Percentiles rank a stretch among this genome's conserved stretches.
phyloP scores from a whole-genome alignment of 306 rosid species.

The Cucurbita ficifolia region DNA sequence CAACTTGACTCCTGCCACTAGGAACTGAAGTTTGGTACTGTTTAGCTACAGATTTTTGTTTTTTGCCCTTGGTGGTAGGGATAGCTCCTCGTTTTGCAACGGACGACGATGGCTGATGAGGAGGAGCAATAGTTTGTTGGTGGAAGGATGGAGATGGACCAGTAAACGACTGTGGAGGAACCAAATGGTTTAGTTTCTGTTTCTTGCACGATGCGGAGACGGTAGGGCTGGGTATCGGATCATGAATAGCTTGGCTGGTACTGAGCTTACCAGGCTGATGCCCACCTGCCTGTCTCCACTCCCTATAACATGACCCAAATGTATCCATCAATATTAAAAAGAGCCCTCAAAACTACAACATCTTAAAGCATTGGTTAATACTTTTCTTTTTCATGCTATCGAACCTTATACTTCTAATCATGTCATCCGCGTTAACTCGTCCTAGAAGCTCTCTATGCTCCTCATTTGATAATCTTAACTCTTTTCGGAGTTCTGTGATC shows the following conservation, averaged over 20 bases:
- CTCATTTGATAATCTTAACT: conserved; percentile 81
- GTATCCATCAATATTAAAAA: conserved; percentile 10
- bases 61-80: conserved; percentile 69
- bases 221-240: conserved; percentile 71
- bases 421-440: conserved; percentile 83
- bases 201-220: conserved; percentile 85
- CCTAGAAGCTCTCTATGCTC: conserved; percentile 89
- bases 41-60: conserved; percentile 70
- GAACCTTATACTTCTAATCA: conserved; percentile 70
- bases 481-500: conserved; percentile 83
- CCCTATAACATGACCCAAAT: conserved; percentile 34
- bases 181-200: conserved; percentile 50
- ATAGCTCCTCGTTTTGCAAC: conserved; percentile 55
- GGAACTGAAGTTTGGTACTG: conserved; percentile 58
- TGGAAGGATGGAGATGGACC: conserved; percentile 69
- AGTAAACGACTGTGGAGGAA: conserved; percentile 58
- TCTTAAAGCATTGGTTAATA: conserved; percentile 3
- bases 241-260: conserved; percentile 50
- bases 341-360: not conserved
- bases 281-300: conserved; percentile 87
- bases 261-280: conserved; percentile 45
- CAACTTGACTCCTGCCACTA: conserved; percentile 57
- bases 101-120: conserved; percentile 80
- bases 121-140: conserved; percentile 44
- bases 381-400: conserved; percentile 7